Evolutionary conservation across 768 basidiomycete genomes (phyloP), one percentile per base, ranked within the genome.

Genomic region (Solioccasus polychromus): DNA sequence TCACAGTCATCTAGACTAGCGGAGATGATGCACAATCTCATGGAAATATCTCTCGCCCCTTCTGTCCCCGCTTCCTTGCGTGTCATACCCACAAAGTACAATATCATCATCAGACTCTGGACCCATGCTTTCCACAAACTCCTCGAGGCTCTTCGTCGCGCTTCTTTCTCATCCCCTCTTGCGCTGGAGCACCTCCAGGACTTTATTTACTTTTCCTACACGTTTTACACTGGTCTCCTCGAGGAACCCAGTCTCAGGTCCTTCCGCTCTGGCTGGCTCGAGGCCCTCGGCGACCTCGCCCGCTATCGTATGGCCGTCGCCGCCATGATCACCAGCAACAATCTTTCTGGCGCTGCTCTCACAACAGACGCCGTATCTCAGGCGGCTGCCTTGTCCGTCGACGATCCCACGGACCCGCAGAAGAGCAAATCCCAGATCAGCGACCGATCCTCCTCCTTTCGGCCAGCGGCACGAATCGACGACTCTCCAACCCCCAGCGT

Each of bases 241-340:
- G 95, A 97, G 59, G 88, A 96, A 61, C 80, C 77, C 8, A 75
- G 72, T 1, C 76, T 98, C 35, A 68, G 63, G 2, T 63, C 70
- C 7, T 96, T 92, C 72, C 82, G 84, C 47, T 71, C 79, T 2
- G 83, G 85, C 15, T 99, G 96, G 96, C 79, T 98, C 41, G 96
- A 99, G 64, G 92, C 94, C 4, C 82, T 99, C 14, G 96, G 96
- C 19, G 96, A 99, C 67, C 77, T 99, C 24, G 92, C 96, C 0
- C 77, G 94, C 28, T 98, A 97, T 64, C 80, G 88, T 40, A 95
- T 96, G 89, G 85, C 87, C 1, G 89, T 97, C n/a, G 88, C 91
- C n/a, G 85, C 83, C 25, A 82, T 92, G 76, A 75, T 88, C 23
- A 75, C 78, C 22, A 74, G 76, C 22, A 73, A 69, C 26, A 60